Evolutionary conservation across 148 eudicot genomes (phyloP), one percentile per base, ranked within the genome.

Genomic region (Nyssa sinensis): DNA sequence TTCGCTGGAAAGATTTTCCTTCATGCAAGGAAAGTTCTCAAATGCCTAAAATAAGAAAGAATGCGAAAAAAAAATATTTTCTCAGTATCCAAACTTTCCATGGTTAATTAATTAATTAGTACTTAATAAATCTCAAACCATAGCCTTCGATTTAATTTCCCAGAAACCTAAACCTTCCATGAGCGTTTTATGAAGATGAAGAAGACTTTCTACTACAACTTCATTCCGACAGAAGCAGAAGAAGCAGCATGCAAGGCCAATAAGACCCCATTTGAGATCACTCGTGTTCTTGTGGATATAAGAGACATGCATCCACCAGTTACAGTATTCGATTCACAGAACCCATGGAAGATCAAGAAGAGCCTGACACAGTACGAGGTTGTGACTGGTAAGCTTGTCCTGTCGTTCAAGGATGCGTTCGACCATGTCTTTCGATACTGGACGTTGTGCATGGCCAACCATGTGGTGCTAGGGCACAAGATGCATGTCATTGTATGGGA

Each of bases 341-440:
- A 24, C 51, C 75, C 66, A 1, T 77, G 75, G 75, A 39, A 27
- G 14, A 71, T 77, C 34, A 77, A 65, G 47, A 71, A 72, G 71
- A 69, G 23, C 44, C 72, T 78, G 21, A 59, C 62, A 2, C 72
- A 33, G 17, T 10, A 44, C 31, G 76, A 78, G 55, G 72, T 55
- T 0, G 59, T 23, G 13, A 30, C 27, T 0, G 81, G 76, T 11
- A 65, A 59, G 62, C 21, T 78, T 9, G 17, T 66, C 58, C 2
- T 78, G 16, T 17, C 76, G n/a, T 72, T 12, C 32, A 14, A 5
- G 10, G 81, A 78, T 27, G 39, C 68, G 0, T 72, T 78, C 34
- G 68, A 72, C 8, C 59, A 66, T 34, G 59, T 78, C 3, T 47
- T 78, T 7, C 65, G 72, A 0, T 72, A 72, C 31, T 72, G 81